Evolutionary conservation across 371 early-diverging fungal genomes (phyloP).

Genomic region (Syncephalastrum monosporum): DNA sequence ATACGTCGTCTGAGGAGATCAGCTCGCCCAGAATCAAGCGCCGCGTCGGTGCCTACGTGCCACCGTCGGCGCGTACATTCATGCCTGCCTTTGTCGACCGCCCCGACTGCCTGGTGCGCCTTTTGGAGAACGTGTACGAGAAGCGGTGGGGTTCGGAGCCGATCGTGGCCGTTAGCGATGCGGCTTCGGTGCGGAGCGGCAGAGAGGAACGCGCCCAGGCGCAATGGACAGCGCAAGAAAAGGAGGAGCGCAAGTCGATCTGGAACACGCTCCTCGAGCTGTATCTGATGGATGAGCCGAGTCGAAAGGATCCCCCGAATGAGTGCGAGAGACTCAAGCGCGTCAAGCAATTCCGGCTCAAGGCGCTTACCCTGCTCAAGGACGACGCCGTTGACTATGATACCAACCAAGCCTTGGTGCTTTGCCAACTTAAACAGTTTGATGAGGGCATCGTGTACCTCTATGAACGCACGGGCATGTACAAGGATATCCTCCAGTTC

Average conservation of each 20-base stretch:
- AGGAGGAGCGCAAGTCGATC: constrained; percentile 66
- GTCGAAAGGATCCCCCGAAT: not conserved
- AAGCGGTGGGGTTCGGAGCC: constrained; percentile 48
- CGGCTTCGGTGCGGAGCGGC: constrained; percentile 17
- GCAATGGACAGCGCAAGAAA: constrained; percentile 24
- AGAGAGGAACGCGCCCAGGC: constrained; percentile 1
- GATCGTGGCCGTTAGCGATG: constrained; percentile 13
- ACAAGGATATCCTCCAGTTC: constrained; percentile 75
- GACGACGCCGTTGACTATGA: constrained; percentile 70
- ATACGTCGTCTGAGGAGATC: constrained; percentile 1
- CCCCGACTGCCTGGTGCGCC: constrained; percentile 68
- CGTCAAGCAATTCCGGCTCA: constrained; percentile 31
- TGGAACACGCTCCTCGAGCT: constrained; percentile 92
- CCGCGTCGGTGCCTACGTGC: constrained; percentile 31
- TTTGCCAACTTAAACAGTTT: constrained; percentile 83
- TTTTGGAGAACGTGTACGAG: constrained; percentile 71
- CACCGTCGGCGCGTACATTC: constrained; percentile 59
- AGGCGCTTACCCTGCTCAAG: constrained; percentile 41
- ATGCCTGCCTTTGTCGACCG: constrained; percentile 76
- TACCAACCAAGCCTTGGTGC: constrained; percentile 85
- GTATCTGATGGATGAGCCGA: constrained; percentile 64
- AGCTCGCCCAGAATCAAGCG: constrained; percentile 8
- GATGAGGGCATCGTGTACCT: constrained; percentile 83
- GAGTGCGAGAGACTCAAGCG: constrained; percentile 27
- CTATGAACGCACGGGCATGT: constrained; percentile 81